phyloP scores from a whole-genome alignment of 2,329 filamentous ascomycete genomes.

The Sporothrix humicola region DNA sequence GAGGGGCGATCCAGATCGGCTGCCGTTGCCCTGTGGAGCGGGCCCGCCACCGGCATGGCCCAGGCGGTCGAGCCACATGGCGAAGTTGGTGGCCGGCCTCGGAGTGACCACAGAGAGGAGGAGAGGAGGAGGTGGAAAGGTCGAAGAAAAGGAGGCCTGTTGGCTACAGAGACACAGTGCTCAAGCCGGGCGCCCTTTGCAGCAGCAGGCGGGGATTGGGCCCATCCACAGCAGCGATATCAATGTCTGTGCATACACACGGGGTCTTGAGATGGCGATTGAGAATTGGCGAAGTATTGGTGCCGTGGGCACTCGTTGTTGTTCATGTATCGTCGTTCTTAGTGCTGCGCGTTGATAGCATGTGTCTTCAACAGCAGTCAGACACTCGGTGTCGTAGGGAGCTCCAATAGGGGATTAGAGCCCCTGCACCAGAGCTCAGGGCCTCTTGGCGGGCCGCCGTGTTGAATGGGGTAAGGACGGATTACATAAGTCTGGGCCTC shows the following conservation, averaged over 20 bases:
- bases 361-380: conserved; percentile 25
- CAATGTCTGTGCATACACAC: background rate
- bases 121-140: background rate
- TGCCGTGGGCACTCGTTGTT: background rate
- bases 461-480: background rate
- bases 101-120: background rate
- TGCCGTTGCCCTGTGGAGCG: conserved; percentile 65
- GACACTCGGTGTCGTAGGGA: conserved; percentile 22
- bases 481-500: background rate
- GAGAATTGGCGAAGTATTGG: background rate
- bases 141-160: conserved; percentile 16
- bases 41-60: conserved; percentile 62
- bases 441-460: background rate
- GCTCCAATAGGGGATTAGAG: conserved; percentile 26
- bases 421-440: conserved; percentile 26
- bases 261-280: no score
- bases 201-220: background rate
- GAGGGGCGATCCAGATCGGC: conserved; percentile 74
- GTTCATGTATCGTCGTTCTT: conserved; percentile 8
- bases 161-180: background rate
- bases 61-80: conserved; percentile 91
- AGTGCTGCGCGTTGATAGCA: conserved; percentile 10
- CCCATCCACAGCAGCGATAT: conserved; percentile 5
- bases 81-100: conserved; percentile 36
- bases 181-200: conserved; percentile 22